These are phyloP conservation scores for Russula earlei DNA, from an alignment of 768 basidiomycete genomes.

Conservation along the genomic window DNA sequence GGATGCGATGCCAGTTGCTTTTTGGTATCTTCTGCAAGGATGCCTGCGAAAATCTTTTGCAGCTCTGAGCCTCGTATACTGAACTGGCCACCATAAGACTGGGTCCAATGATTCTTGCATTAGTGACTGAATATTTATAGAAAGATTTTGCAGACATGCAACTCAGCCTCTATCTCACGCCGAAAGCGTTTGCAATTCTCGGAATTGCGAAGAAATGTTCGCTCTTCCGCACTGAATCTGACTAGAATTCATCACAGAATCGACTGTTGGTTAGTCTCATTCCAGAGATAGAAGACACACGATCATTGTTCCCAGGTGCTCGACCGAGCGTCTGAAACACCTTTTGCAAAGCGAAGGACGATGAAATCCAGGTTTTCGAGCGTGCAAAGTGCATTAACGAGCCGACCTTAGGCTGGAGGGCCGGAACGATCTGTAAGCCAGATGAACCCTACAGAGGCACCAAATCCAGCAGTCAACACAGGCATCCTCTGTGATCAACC, in stretches of 20 bases:
- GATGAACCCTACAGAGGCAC: slow-evolving; percentile 41
- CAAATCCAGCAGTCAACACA: no score
- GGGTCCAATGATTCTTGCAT: neutral
- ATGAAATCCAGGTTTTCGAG: slow-evolving; percentile 49
- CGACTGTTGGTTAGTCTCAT: no score
- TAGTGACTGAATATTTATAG: neutral
- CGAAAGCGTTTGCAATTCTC: slow-evolving; percentile 41
- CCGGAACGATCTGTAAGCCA: slow-evolving; percentile 50
- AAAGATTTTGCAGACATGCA: neutral
- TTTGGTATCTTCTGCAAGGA: slow-evolving; percentile 37
- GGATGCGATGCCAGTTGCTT: slow-evolving; percentile 45
- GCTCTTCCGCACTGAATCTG: slow-evolving; percentile 8
- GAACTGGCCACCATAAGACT: slow-evolving; percentile 26
- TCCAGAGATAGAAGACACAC: slow-evolving; percentile 23
- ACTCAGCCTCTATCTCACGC: slow-evolving; percentile 36
- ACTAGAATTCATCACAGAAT: slow-evolving; percentile 4
- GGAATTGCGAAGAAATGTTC: slow-evolving; percentile 35
- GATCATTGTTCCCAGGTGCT: slow-evolving; percentile 32
- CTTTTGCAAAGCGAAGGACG: slow-evolving; percentile 34
- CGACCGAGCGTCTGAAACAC: slow-evolving; percentile 33
- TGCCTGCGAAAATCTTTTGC: slow-evolving; percentile 26
- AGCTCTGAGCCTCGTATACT: slow-evolving; percentile 32
- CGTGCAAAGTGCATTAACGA: slow-evolving; percentile 48
- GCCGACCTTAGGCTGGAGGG: slow-evolving; percentile 43
- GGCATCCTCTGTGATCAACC: no score